These are phyloP conservation scores for Pycnococcus provasolii DNA, from an alignment of 139 green algal species.

Conservation along the genomic window DNA sequence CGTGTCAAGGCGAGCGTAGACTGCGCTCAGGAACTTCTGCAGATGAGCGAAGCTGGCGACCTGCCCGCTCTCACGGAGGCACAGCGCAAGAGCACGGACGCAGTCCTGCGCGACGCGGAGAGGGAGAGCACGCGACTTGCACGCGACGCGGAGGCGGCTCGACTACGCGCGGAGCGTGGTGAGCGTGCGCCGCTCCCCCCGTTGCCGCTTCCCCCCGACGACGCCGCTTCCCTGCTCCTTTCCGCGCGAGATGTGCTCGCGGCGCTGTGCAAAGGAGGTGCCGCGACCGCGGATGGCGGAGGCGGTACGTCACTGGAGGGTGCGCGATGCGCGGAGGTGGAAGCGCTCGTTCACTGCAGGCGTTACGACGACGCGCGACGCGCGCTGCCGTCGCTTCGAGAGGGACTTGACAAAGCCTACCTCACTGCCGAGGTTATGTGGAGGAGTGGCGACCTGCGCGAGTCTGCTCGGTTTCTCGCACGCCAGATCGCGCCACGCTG, in stretches of 20 bases:
- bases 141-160: not conserved
- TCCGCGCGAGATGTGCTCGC: too few relatives aligned
- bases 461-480: too few relatives aligned
- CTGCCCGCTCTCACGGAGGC: not conserved
- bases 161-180: not conserved
- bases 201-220: not conserved
- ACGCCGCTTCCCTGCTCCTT: too few relatives aligned
- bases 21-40: not conserved
- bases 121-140: not conserved
- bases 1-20: constrained; percentile 5
- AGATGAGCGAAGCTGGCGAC: not conserved
- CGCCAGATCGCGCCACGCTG: too few relatives aligned
- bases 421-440: not conserved
- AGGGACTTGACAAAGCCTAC: not conserved
- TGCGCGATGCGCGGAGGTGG: not conserved
- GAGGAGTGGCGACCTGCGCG: not conserved
- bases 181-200: not conserved
- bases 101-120: too few relatives aligned
- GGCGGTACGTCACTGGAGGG: not conserved
- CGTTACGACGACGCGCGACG: too few relatives aligned
- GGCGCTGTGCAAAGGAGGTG: too few relatives aligned
- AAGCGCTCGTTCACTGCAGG: not conserved
- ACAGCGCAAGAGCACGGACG: not conserved
- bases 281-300: too few relatives aligned
- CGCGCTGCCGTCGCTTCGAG: not conserved